A percentile compares a stretch with the other conserved stretches of the same genome.
Evolutionary conservation across 257 asterid genomes (phyloP).

Genomic region (Haberlea rhodopensis): DNA sequence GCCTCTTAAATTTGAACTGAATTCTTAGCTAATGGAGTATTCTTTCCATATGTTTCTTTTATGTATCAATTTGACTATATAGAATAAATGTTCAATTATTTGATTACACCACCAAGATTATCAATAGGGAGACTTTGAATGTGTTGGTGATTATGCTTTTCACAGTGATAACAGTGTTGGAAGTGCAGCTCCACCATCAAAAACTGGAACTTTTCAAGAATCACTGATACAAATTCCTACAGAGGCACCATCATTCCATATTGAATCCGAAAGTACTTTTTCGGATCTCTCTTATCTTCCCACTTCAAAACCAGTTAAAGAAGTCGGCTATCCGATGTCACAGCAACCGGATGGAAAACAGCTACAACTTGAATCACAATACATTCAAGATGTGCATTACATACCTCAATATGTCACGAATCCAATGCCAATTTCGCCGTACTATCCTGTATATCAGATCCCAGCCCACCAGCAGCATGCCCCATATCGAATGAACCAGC

Average conservation of each 20-base stretch:
- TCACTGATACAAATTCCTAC: conserved; percentile 51
- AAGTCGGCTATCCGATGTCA: conserved; percentile 46
- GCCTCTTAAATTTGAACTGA: too few species aligned
- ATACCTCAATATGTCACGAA: conserved; percentile 47
- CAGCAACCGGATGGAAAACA: conserved; percentile 50
- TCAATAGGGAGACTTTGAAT: conserved; percentile 5
- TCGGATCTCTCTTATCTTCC: conserved; percentile 38
- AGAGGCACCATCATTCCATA: conserved; percentile 35
- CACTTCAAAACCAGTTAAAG: conserved; percentile 37
- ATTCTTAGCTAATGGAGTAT: too few species aligned
- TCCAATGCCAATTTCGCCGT: conserved; percentile 48
- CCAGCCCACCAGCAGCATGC: conserved; percentile 52
- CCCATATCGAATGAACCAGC: conserved; percentile 49
- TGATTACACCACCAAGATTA: not conserved
- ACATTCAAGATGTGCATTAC: conserved; percentile 52
- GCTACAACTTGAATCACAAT: conserved; percentile 50
- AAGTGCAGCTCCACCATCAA: conserved; percentile 38
- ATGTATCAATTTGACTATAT: not conserved
- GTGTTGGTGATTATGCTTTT: conserved; percentile 21
- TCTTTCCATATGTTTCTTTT: too few species aligned
- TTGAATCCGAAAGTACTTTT: conserved; percentile 33
- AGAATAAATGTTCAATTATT: not conserved
- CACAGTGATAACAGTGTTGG: conserved; percentile 61
- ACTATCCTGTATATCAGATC: conserved; percentile 67
- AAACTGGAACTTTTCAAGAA: conserved; percentile 41